Conservation (phyloP, 2,329 filamentous ascomycete species). For the Bipolaris zeicola region DNA sequence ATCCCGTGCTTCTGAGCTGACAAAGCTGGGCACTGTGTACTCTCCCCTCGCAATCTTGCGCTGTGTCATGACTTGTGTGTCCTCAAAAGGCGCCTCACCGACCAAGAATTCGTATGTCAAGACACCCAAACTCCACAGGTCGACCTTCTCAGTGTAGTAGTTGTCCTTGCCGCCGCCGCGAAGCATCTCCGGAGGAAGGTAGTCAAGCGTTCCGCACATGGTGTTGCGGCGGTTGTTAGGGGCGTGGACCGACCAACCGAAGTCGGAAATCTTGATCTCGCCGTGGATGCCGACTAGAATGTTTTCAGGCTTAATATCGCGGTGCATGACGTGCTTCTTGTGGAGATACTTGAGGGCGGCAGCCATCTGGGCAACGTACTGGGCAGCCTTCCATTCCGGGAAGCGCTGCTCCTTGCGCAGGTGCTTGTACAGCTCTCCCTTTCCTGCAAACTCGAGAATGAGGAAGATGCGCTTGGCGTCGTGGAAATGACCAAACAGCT, state of each 20-base stretch:
- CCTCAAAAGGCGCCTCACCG: slow-evolving; percentile 95
- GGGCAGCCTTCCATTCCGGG: slow-evolving; percentile 82
- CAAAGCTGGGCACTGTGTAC: slow-evolving; percentile 89
- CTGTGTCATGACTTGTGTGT: slow-evolving; percentile 93
- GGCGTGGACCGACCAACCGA: slow-evolving; percentile 97
- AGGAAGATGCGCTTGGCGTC: slow-evolving; percentile 87
- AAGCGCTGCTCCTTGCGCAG: slow-evolving; percentile 78
- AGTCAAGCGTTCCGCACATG: slow-evolving; percentile 97
- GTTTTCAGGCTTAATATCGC: slow-evolving; percentile 97
- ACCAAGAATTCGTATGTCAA: slow-evolving; percentile 96
- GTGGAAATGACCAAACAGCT: slow-evolving; percentile 86
- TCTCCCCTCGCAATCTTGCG: slow-evolving; percentile 85
- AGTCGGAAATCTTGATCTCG: slow-evolving; percentile 98
- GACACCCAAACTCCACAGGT: slow-evolving; percentile 94
- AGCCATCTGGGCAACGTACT: slow-evolving; percentile 91
- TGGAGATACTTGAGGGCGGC: slow-evolving; percentile 87
- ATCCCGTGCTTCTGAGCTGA: slow-evolving; percentile 88
- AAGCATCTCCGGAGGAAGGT: slow-evolving; percentile 97
- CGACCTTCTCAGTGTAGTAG: slow-evolving; percentile 93
- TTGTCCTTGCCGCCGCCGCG: slow-evolving; percentile 79
- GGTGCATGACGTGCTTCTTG: slow-evolving; percentile 96
- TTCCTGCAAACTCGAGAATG: slow-evolving; percentile 84
- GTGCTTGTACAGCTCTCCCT: slow-evolving; percentile 88
- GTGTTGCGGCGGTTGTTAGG: slow-evolving; percentile 92
- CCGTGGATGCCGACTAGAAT: slow-evolving; percentile 95